Base-by-base conservation (phyloP, 768 basidiomycete genomes). In the Clitopilus hobsonii region DNA sequence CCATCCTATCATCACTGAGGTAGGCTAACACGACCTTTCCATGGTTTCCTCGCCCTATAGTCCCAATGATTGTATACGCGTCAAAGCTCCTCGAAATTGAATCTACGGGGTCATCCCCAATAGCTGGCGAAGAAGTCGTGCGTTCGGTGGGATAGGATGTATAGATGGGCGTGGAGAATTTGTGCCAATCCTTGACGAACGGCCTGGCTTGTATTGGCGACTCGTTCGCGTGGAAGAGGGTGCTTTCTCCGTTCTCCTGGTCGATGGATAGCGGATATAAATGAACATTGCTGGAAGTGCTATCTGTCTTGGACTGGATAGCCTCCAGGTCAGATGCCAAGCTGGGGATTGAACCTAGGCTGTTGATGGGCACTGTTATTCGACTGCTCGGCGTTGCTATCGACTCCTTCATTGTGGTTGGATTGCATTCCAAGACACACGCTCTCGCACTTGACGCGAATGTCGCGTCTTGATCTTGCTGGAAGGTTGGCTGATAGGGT, bases 11-110 rank as follows among this genome's bases (percentile, higher is more conserved):
- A 10, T 56, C 57, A 7, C 54, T 56, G 11, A 58, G 45, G 32
- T 54, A 57, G 3, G 57, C 65, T 25, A 68, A 54, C 1, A 69
- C 38, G 5, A 69, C 64, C 56, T 63, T 65, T 6, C 66, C 65
- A 49, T 65, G 62, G 7, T 62, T 61, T 5, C 68, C 69, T 41
- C 53, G 57, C 10, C 63, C 67, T 18, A 68, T 53, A 7, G 57
- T 60, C 20, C 58, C 67, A 6, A 63, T 41, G 22, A 59, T 22
- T 16, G 48, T 38, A 45, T 64, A 62, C 4, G 16, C 41, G 22
- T 6, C n/a, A 16, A 18, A 18, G 22, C 22, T 18, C n/a, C 41
- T 18, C n/a, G 22, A 6, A 45, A 20, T 20, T 3, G 30, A n/a
- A n/a, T n/a, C n/a, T 32, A 7, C 16, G 30, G 30, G 30, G 7